These are phyloP conservation scores for Arabis hirsuta DNA, from an alignment of 345 rosid genomes.

Conservation along the genomic window DNA sequence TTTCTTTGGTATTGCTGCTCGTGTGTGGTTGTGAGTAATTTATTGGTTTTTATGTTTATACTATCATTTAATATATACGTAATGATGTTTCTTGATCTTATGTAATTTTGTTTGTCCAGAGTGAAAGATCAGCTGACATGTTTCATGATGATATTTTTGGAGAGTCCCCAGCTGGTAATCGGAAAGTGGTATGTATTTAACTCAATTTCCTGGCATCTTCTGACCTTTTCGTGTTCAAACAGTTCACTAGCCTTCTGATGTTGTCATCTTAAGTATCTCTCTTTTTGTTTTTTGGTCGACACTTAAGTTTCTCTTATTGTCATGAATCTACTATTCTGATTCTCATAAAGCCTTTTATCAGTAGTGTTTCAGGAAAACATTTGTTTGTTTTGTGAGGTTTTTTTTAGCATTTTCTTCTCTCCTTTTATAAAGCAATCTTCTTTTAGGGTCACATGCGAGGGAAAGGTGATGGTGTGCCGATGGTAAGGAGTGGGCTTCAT, in stretches of 20 bases:
- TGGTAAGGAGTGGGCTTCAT: slow-evolving; percentile 80
- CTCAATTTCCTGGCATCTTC: slow-evolving; percentile 16
- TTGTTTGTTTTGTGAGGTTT: slow-evolving; percentile 26
- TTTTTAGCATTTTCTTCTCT: background rate
- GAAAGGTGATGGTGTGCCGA: slow-evolving; percentile 70
- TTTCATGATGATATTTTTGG: slow-evolving; percentile 95
- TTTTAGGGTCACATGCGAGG: slow-evolving; percentile 56
- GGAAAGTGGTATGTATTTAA: slow-evolving; percentile 58
- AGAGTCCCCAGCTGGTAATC: slow-evolving; percentile 82
- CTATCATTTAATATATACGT: background rate
- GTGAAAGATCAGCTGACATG: slow-evolving; percentile 80
- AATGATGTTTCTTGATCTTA: slow-evolving; percentile 31
- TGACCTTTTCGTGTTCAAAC: slow-evolving; percentile 14
- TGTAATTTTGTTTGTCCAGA: slow-evolving; percentile 53
- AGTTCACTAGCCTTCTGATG: slow-evolving; percentile 1
- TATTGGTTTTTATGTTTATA: slow-evolving; percentile 33
- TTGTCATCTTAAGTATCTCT: slow-evolving; percentile 5
- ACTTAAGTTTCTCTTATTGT: background rate
- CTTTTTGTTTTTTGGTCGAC: too few species aligned
- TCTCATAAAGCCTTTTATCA: slow-evolving; percentile 12
- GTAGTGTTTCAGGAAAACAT: background rate
- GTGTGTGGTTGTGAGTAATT: slow-evolving; percentile 41
- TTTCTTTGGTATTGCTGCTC: slow-evolving; percentile 30
- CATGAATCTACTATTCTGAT: slow-evolving; percentile 15
- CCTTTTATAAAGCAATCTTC: slow-evolving; percentile 25